phyloP scores from a whole-genome alignment of 179 eudicot genomes.

The Silene vulgaris region DNA sequence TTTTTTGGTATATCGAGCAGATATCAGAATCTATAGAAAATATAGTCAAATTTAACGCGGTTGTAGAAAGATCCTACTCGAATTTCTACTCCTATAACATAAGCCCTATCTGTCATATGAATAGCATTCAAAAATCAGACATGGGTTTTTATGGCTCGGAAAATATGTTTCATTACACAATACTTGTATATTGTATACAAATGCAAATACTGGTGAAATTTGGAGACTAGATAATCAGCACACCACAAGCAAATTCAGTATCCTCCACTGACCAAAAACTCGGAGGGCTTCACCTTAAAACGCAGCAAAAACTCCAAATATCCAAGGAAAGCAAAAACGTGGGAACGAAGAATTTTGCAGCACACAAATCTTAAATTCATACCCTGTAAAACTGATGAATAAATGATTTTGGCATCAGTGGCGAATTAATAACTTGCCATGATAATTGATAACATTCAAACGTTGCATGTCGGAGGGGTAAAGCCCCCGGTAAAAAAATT shows the following conservation, averaged over 20 bases:
- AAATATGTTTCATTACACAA: slow-evolving; percentile 7
- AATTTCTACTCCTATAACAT: too few relatives aligned
- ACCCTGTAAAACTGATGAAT: slow-evolving; percentile 17
- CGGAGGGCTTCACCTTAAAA: background rate
- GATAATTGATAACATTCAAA: too few relatives aligned
- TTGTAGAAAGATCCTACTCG: too few relatives aligned
- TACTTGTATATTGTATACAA: slow-evolving; percentile 18
- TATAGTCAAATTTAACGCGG: too few relatives aligned
- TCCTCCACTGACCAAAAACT: slow-evolving; percentile 20
- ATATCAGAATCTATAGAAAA: too few relatives aligned
- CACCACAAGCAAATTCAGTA: background rate
- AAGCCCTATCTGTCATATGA: too few relatives aligned
- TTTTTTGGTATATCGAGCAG: too few relatives aligned
- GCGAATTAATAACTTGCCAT: background rate
- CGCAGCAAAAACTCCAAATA: background rate
- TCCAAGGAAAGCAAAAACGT: slow-evolving; percentile 1
- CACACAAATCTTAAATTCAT: slow-evolving; percentile 7
- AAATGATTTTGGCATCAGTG: background rate
- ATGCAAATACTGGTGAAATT: slow-evolving; percentile 15
- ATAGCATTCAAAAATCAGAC: too few relatives aligned
- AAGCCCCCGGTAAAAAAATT: too few relatives aligned
- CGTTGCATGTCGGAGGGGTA: too few relatives aligned
- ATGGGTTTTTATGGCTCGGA: background rate
- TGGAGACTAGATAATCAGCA: slow-evolving; percentile 2
- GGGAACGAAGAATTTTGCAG: slow-evolving; percentile 10